A percentile compares a stretch with the other conserved stretches of the same genome.
phyloP scores from a whole-genome alignment of 2,329 filamentous ascomycete genomes.

The Diaporthe sp. region DNA sequence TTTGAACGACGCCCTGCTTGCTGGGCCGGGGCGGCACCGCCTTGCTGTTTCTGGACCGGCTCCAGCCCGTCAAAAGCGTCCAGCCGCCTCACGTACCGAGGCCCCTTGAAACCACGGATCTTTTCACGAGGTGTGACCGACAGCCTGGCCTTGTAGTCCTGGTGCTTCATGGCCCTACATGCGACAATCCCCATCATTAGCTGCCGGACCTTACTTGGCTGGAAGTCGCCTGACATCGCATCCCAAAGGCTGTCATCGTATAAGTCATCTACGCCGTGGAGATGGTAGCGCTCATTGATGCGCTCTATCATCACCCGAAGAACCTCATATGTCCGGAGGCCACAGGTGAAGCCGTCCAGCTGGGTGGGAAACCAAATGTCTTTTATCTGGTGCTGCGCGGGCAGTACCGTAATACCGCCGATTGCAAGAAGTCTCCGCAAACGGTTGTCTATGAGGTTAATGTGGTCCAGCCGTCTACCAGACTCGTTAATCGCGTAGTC shows the following conservation, averaged over 20 bases:
- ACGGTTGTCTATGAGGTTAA: background rate
- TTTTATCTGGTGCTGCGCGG: background rate
- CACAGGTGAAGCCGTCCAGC: background rate
- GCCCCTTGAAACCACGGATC: constrained; percentile 6
- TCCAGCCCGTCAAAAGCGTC: constrained; percentile 14
- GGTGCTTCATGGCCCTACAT: constrained; percentile 10
- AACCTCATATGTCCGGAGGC: background rate
- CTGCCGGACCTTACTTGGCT: constrained; percentile 8
- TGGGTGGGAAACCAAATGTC: constrained; percentile 1
- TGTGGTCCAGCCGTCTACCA: background rate
- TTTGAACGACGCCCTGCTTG: background rate
- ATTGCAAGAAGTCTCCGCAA: background rate
- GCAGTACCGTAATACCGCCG: background rate
- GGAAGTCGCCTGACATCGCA: constrained; percentile 13
- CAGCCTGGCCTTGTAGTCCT: constrained; percentile 3
- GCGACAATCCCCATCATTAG: constrained; percentile 15
- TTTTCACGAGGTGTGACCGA: background rate
- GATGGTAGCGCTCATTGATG: constrained; percentile 8
- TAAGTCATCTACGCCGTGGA: background rate
- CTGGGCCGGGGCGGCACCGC: no score
- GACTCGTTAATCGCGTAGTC: constrained; percentile 3
- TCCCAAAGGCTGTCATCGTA: constrained; percentile 7
- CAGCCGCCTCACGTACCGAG: background rate
- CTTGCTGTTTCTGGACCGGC: background rate
- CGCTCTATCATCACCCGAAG: constrained; percentile 4